Conservation (phyloP, 768 basidiomycete genomes). For the Termitomyces sp. region DNA sequence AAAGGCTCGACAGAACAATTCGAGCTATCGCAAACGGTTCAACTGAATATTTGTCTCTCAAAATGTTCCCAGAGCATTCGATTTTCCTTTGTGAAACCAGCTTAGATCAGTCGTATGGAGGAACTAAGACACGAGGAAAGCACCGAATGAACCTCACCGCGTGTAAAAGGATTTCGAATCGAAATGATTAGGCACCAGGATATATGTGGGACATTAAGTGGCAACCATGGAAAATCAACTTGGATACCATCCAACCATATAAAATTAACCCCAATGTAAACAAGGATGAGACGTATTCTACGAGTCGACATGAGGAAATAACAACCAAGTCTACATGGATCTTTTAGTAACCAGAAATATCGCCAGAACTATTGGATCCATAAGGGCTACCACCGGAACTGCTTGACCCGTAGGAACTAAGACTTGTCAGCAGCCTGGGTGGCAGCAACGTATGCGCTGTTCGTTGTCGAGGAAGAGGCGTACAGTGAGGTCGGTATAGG, state of each 20-base stretch:
- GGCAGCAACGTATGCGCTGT: slow-evolving; percentile 13
- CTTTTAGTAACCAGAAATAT: slow-evolving; percentile 22
- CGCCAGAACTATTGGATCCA: neutral
- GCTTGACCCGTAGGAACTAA: slow-evolving; percentile 8
- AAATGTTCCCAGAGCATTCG: slow-evolving; percentile 15
- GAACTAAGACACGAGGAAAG: neutral
- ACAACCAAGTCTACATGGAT: slow-evolving; percentile 14
- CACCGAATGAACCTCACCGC: slow-evolving; percentile 24
- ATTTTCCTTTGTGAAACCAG: slow-evolving; percentile 8
- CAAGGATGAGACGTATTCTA: slow-evolving; percentile 24
- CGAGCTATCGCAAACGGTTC: neutral
- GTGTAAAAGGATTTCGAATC: slow-evolving; percentile 23
- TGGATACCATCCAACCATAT: slow-evolving; percentile 18
- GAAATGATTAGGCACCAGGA: no score
- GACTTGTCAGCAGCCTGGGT: slow-evolving; percentile 13
- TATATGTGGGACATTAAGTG: slow-evolving; percentile 16
- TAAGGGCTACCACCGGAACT: slow-evolving; percentile 9
- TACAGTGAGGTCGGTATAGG: slow-evolving; percentile 1
- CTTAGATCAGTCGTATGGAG: neutral
- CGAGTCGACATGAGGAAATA: slow-evolving; percentile 26
- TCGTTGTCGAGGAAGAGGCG: neutral
- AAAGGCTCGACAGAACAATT: neutral
- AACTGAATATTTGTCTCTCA: neutral
- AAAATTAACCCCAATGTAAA: slow-evolving; percentile 15
- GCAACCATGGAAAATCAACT: slow-evolving; percentile 31